A percentile compares a stretch with the other conserved stretches of the same genome.
These are phyloP conservation scores for Wickerhamiella qilinensis DNA, from an alignment of 805 yeast species.

Conservation along the genomic window DNA sequence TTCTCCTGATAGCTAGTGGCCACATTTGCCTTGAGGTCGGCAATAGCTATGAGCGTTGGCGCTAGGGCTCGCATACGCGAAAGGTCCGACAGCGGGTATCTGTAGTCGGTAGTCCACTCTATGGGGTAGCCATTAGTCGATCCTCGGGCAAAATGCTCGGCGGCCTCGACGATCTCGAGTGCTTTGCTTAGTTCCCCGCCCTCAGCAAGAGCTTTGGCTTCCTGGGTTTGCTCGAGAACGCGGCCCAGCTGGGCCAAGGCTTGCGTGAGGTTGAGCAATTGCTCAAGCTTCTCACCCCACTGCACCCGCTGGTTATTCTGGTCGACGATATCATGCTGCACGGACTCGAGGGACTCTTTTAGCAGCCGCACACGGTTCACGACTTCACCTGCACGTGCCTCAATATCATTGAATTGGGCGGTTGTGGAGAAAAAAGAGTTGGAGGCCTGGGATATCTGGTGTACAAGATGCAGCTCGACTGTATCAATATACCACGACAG, in stretches of 20 bases:
- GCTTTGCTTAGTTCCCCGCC: conserved; percentile 33
- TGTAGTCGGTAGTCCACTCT: not conserved
- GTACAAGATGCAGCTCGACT: conserved; percentile 65
- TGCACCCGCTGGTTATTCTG: conserved; percentile 7
- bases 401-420: conserved; percentile 56
- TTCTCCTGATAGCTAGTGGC: conserved; percentile 50
- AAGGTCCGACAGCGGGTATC: not conserved
- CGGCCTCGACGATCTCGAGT: conserved; percentile 38
- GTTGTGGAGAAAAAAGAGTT: conserved; percentile 72
- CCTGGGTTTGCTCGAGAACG: conserved; percentile 30
- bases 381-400: conserved; percentile 15
- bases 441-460: conserved; percentile 73
- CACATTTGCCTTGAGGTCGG: conserved; percentile 14
- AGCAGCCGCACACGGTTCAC: not conserved
- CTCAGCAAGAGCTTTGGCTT: conserved; percentile 32
- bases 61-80: conserved; percentile 1
- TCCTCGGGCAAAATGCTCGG: conserved; percentile 33
- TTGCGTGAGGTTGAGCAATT: conserved; percentile 30
- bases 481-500: conserved; percentile 70
- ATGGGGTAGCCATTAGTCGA: not conserved
- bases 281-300: conserved; percentile 18
- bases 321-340: conserved; percentile 5
- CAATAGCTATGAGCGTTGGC: conserved; percentile 1
- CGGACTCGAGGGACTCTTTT: not conserved
- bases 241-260: conserved; percentile 38